Conservation (phyloP, 192 early-diverging fungal genomes). For the Jimgerdemannia flammicorona region DNA sequence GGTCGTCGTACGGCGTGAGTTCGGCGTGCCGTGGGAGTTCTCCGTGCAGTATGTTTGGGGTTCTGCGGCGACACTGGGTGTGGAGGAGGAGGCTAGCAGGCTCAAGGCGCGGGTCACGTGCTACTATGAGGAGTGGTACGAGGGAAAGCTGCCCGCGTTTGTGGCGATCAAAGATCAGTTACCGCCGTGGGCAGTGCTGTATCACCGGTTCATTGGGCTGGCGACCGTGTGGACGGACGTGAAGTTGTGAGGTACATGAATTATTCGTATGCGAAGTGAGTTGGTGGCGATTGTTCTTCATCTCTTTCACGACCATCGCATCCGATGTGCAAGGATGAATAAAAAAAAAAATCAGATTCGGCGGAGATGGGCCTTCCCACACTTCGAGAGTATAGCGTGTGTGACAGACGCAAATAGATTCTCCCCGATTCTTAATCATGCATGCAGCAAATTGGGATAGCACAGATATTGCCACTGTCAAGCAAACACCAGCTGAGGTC, state of each 20-base stretch:
- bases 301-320: too few species aligned
- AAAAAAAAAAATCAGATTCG: too few species aligned
- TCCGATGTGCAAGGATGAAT: too few species aligned
- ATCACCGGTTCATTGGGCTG: slow-evolving; percentile 22
- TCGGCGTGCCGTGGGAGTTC: slow-evolving; percentile 3
- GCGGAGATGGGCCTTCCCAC: too few species aligned
- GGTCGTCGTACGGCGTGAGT: neutral
- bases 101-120: slow-evolving; percentile 30
- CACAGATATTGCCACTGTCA: too few species aligned
- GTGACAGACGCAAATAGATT: too few species aligned
- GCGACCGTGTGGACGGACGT: slow-evolving; percentile 1
- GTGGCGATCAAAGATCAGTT: slow-evolving; percentile 28
- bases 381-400: too few species aligned
- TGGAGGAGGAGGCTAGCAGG: slow-evolving; percentile 18
- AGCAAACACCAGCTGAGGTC: too few species aligned
- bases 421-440: too few species aligned
- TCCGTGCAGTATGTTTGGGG: slow-evolving; percentile 2
- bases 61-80: slow-evolving; percentile 3
- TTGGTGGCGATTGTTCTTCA: too few species aligned
- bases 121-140: slow-evolving; percentile 50
- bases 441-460: too few species aligned
- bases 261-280: too few species aligned
- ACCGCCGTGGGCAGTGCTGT: slow-evolving; percentile 31
- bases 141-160: slow-evolving; percentile 42
- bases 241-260: neutral